Evolutionary conservation across 257 asterid genomes (phyloP).

Genomic region (Pogostemon cablin): DNA sequence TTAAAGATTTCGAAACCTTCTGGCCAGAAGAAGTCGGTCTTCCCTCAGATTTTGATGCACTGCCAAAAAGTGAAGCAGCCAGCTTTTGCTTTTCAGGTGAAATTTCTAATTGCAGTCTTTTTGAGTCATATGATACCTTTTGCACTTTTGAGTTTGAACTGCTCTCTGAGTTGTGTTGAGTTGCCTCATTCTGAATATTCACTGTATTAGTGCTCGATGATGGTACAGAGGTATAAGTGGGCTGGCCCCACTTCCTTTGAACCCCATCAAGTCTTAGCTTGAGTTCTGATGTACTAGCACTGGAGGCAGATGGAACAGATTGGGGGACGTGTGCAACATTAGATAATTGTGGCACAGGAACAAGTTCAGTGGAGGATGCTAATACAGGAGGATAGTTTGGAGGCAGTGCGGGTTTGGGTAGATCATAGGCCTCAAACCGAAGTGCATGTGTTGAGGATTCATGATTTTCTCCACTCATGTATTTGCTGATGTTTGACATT

Average conservation of each 20-base stretch:
- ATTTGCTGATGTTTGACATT: slow-evolving; percentile 42
- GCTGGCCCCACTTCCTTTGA: slow-evolving; percentile 71
- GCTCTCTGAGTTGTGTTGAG: slow-evolving; percentile 40
- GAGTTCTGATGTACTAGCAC: slow-evolving; percentile 50
- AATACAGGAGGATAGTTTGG: slow-evolving; percentile 33
- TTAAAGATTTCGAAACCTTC: slow-evolving; percentile 42
- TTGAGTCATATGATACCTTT: slow-evolving; percentile 46
- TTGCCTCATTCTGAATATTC: slow-evolving; percentile 48
- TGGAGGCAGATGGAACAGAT: slow-evolving; percentile 37
- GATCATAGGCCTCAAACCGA: slow-evolving; percentile 75
- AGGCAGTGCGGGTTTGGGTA: slow-evolving; percentile 59
- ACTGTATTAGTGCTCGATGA: slow-evolving; percentile 42
- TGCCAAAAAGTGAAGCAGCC: slow-evolving; percentile 80
- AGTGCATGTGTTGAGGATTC: slow-evolving; percentile 57
- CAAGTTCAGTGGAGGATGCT: slow-evolving; percentile 54
- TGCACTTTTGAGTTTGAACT: slow-evolving; percentile 42
- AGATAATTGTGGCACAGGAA: slow-evolving; percentile 55
- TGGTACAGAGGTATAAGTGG: slow-evolving; percentile 48
- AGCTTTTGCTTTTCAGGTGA: slow-evolving; percentile 64
- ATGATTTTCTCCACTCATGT: slow-evolving; percentile 51
- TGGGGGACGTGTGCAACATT: slow-evolving; percentile 49
- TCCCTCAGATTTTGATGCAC: slow-evolving; percentile 47
- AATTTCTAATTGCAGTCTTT: slow-evolving; percentile 49
- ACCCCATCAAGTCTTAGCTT: slow-evolving; percentile 69
- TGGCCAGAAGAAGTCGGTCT: slow-evolving; percentile 44